A percentile compares a stretch with the other conserved stretches of the same genome.
These are phyloP conservation scores for Flaveria ramosissima DNA, from an alignment of 129 eudicot genomes.

Conservation along the genomic window DNA sequence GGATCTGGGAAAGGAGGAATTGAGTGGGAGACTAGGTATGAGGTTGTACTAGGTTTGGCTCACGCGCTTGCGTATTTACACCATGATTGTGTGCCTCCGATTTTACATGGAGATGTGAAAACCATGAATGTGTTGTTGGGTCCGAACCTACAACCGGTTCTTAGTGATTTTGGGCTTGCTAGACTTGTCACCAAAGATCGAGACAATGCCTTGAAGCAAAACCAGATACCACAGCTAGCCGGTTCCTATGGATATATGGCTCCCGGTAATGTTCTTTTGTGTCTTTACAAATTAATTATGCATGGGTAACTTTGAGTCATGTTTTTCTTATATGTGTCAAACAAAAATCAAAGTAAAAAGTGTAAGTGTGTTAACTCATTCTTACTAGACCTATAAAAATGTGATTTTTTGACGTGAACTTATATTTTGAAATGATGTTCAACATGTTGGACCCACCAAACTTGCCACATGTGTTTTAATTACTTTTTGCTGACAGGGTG, in stretches of 20 bases:
- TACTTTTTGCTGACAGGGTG: neutral
- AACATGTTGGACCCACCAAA: neutral
- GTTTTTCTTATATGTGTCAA: neutral
- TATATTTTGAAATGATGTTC: neutral
- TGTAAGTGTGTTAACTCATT: neutral
- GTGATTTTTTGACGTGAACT: neutral
- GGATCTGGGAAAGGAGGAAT: slow-evolving; percentile 80
- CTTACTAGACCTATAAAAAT: neutral
- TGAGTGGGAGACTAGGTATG: slow-evolving; percentile 84
- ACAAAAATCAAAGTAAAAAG: neutral
- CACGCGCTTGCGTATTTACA: slow-evolving; percentile 92
- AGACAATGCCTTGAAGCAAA: slow-evolving; percentile 39
- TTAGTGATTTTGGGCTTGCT: slow-evolving; percentile 95
- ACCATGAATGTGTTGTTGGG: slow-evolving; percentile 94
- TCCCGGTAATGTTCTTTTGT: slow-evolving; percentile 59
- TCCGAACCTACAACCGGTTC: slow-evolving; percentile 65
- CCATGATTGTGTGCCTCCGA: slow-evolving; percentile 91
- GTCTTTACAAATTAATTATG: neutral
- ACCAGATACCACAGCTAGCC: slow-evolving; percentile 72
- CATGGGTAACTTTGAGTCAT: neutral
- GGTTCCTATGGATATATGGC: slow-evolving; percentile 99
- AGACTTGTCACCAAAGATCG: slow-evolving; percentile 46
- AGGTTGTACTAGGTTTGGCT: slow-evolving; percentile 74
- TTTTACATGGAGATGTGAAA: slow-evolving; percentile 92
- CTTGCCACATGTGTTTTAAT: neutral